phyloP scores from a whole-genome alignment of 106 monocot genomes.

The Posidonia australis region DNA sequence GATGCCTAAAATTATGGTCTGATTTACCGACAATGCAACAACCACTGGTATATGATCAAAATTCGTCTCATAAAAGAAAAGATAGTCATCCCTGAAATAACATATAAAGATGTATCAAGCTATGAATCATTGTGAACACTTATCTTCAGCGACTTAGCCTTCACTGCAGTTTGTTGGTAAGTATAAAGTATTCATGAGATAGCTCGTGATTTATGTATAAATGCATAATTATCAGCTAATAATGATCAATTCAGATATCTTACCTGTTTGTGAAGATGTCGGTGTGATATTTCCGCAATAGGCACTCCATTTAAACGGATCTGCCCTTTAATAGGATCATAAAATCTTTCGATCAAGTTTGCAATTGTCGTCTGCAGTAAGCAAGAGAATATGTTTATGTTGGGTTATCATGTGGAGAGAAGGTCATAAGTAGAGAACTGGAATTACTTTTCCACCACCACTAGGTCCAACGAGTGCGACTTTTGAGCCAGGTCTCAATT shows the following conservation, averaged over 20 bases:
- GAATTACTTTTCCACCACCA: slow-evolving; percentile 73
- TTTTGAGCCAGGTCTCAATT: slow-evolving; percentile 78
- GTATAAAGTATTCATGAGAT: too few relatives aligned
- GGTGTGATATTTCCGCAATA: slow-evolving; percentile 79
- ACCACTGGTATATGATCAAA: too few relatives aligned
- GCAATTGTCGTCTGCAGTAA: slow-evolving; percentile 86
- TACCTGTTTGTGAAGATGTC: slow-evolving; percentile 87
- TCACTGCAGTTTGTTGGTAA: too few relatives aligned
- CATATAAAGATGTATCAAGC: too few relatives aligned
- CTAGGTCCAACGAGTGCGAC: slow-evolving; percentile 57
- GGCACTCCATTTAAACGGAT: slow-evolving; percentile 79
- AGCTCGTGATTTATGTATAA: too few relatives aligned
- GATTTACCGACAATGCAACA: too few relatives aligned
- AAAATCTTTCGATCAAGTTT: slow-evolving; percentile 91
- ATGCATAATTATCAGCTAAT: too few relatives aligned
- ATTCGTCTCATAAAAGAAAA: too few relatives aligned
- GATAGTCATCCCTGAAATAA: too few relatives aligned
- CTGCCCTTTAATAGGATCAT: slow-evolving; percentile 86
- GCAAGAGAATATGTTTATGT: not conserved
- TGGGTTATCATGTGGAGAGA: not conserved
- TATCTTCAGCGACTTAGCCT: too few relatives aligned
- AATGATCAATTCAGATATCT: not conserved
- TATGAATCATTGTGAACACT: too few relatives aligned
- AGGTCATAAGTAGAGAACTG: not conserved
- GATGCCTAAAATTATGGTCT: too few relatives aligned